phyloP scores from a whole-genome alignment of 257 asterid genomes.

The Ballota nigra region DNA sequence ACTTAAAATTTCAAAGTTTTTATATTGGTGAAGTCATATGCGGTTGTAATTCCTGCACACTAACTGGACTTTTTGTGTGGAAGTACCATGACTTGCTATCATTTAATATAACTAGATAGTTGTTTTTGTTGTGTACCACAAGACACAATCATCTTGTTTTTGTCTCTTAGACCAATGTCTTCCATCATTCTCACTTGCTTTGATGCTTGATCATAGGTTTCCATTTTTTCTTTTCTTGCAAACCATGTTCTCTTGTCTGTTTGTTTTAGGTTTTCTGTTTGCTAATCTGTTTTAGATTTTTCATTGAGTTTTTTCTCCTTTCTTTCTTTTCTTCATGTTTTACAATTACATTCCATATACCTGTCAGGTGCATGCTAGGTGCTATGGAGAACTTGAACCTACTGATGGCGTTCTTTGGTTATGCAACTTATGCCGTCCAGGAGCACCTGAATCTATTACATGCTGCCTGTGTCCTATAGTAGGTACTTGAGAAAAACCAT shows the following conservation, averaged over 20 bases:
- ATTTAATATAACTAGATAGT: background rate
- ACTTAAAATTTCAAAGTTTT: background rate
- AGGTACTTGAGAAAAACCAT: conserved; percentile 45
- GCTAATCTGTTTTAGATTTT: background rate
- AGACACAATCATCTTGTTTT: background rate
- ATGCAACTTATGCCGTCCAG: conserved; percentile 97
- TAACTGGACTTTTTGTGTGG: background rate
- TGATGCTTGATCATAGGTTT: conserved; percentile 8
- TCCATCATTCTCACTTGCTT: conserved; percentile 22
- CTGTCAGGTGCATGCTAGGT: conserved; percentile 93
- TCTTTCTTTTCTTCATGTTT: background rate
- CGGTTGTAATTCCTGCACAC: conserved; percentile 13
- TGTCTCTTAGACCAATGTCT: background rate
- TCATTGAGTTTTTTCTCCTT: background rate
- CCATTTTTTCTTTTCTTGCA: background rate
- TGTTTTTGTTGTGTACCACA: conserved; percentile 9
- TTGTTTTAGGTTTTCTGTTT: background rate
- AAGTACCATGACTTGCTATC: background rate
- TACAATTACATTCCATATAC: conserved; percentile 16
- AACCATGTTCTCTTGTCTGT: background rate
- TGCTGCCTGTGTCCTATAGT: conserved; percentile 94
- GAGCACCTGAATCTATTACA: conserved; percentile 74
- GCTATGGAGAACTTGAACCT: conserved; percentile 93
- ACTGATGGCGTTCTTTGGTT: conserved; percentile 87
- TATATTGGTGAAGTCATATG: conserved; percentile 3